These are phyloP conservation scores for Aspergillus tubingensis DNA, from an alignment of 2,329 filamentous ascomycete genomes.

Conservation along the genomic window DNA sequence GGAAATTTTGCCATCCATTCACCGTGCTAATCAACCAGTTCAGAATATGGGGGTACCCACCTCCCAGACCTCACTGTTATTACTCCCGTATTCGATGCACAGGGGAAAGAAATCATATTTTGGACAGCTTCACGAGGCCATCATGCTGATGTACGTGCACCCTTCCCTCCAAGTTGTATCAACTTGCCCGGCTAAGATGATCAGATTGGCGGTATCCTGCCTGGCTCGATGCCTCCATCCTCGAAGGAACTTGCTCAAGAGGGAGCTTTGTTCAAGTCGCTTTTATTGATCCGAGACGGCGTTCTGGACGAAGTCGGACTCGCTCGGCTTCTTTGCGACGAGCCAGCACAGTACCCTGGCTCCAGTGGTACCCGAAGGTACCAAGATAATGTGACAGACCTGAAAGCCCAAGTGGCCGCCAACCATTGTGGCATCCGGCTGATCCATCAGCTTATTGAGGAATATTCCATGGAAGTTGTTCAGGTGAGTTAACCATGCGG, in stretches of 20 bases:
- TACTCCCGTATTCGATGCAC: background rate
- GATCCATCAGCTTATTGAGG: background rate
- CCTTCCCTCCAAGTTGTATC: no score
- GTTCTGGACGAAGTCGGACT: background rate
- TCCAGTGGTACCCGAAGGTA: background rate
- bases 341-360: background rate
- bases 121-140: background rate
- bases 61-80: conserved; percentile 75
- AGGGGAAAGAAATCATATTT: background rate
- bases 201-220: background rate
- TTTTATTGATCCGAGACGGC: background rate
- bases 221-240: background rate
- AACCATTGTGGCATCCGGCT: background rate
- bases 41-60: conserved; percentile 67
- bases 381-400: background rate
- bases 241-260: background rate
- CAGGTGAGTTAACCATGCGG: background rate
- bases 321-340: background rate
- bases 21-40: background rate
- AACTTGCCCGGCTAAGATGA: background rate
- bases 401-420: background rate
- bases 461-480: background rate
- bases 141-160: background rate
- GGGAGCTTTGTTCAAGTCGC: background rate
- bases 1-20: no score